A percentile compares a stretch with the other conserved stretches of the same genome.
Evolutionary conservation across 1,139 yeast species (phyloP).

Genomic region (Suhomyces kunorum): DNA sequence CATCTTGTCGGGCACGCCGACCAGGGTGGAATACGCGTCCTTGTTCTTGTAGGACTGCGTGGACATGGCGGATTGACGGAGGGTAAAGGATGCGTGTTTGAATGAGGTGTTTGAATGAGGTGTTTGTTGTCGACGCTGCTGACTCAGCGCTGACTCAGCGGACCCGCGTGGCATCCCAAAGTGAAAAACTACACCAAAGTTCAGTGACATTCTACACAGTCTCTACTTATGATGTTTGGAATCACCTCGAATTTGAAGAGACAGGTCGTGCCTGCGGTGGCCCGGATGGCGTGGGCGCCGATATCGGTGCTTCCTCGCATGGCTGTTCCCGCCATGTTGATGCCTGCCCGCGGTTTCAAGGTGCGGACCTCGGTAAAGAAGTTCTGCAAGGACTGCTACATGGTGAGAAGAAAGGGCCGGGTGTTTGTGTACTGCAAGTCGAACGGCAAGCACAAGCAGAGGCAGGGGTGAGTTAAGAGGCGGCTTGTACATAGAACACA

Average conservation of each 20-base stretch:
- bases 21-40: slow-evolving; percentile 62
- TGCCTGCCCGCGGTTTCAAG: slow-evolving; percentile 29
- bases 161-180: not conserved
- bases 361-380: slow-evolving; percentile 81
- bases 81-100: slow-evolving; percentile 12
- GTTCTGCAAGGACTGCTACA: slow-evolving; percentile 87
- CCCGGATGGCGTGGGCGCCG: slow-evolving; percentile 17
- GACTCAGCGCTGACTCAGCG: slow-evolving; percentile 1
- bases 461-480: slow-evolving; percentile 66
- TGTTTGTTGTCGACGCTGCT: slow-evolving; percentile 12
- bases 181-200: no score
- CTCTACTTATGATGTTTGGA: slow-evolving; percentile 19
- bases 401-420: slow-evolving; percentile 92
- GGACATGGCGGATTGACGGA: slow-evolving; percentile 55
- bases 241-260: slow-evolving; percentile 21
- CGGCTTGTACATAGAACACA: not conserved
- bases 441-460: slow-evolving; percentile 93
- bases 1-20: slow-evolving; percentile 83
- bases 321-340: slow-evolving; percentile 11
- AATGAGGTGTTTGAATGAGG: slow-evolving; percentile 9
- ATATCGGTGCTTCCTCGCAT: slow-evolving; percentile 15
- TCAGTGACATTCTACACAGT: no score
- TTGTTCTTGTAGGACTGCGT: slow-evolving; percentile 79
- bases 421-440: slow-evolving; percentile 91
- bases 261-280: slow-evolving; percentile 17